Evolutionary conservation across 2,329 filamentous ascomycete species (phyloP).

Genomic region (Hypocreales sp.): DNA sequence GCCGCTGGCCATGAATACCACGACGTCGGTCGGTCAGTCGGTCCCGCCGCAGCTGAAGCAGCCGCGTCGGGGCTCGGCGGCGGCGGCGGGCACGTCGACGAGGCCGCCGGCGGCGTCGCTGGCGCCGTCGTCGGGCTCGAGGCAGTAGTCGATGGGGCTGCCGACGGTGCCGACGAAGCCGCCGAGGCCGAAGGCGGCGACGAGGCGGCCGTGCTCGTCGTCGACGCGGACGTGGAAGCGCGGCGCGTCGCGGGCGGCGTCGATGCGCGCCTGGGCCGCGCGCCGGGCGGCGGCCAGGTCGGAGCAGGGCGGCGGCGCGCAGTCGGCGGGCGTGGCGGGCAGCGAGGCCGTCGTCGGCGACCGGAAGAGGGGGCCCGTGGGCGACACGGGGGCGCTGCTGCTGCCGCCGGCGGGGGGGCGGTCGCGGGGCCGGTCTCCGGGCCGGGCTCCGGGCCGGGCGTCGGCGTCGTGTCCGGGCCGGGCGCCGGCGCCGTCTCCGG

Average conservation of each 20-base stretch:
- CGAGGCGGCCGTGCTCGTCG: slow-evolving; percentile 32
- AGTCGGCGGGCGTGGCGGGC: slow-evolving; percentile 6
- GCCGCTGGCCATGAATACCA: no score
- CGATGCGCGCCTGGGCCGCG: slow-evolving; percentile 49
- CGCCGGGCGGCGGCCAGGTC: slow-evolving; percentile 38
- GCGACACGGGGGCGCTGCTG: slow-evolving; percentile 9
- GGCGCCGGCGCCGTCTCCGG: neutral
- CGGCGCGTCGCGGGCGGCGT: slow-evolving; percentile 36
- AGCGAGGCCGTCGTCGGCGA: slow-evolving; percentile 20
- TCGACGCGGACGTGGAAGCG: slow-evolving; percentile 43
- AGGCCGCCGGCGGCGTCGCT: slow-evolving; percentile 41
- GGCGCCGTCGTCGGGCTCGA: slow-evolving; percentile 41
- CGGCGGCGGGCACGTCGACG: slow-evolving; percentile 33
- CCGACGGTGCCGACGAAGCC: slow-evolving; percentile 45
- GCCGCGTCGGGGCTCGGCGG: no score
- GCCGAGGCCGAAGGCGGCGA: slow-evolving; percentile 38
- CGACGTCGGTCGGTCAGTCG: no score
- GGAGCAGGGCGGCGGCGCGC: slow-evolving; percentile 17
- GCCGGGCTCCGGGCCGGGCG: no score
- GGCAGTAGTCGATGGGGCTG: slow-evolving; percentile 43
- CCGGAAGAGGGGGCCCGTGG: slow-evolving; percentile 14
- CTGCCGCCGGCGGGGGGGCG: no score
- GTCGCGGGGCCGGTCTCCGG: slow-evolving; percentile 35
- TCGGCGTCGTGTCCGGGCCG: no score
- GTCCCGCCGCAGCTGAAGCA: no score